These are phyloP conservation scores for Pythium dissotocum DNA, from an alignment of 352 stramenopile genomes.

Conservation along the genomic window DNA sequence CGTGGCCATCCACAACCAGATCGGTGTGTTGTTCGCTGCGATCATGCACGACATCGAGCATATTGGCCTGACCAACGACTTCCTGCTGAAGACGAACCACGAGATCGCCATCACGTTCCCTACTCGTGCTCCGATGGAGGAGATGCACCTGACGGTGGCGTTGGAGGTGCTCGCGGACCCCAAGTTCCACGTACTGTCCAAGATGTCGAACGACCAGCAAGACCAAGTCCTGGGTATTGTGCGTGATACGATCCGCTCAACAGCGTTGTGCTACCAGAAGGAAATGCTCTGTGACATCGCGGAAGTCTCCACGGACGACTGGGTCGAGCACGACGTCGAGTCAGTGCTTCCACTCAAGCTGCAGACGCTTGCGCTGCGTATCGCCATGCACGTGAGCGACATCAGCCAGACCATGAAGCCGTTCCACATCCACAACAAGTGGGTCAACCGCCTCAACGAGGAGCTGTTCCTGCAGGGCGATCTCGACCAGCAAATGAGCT, in stretches of 20 bases:
- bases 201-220: conserved; percentile 49
- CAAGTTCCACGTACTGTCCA: conserved; percentile 53
- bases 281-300: conserved; percentile 63
- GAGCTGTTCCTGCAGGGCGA: conserved; percentile 76
- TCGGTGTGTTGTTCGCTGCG: conserved; percentile 67
- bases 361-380: conserved; percentile 54
- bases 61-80: conserved; percentile 78
- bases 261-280: conserved; percentile 79
- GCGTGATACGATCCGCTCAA: conserved; percentile 69
- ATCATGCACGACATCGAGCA: conserved; percentile 86
- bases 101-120: conserved; percentile 60
- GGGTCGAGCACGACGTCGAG: conserved; percentile 28
- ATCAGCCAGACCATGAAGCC: conserved; percentile 87
- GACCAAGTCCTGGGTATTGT: conserved; percentile 60
- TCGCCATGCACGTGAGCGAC: conserved; percentile 81
- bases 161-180: conserved; percentile 50
- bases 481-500: conserved; percentile 47
- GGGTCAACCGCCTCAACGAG: conserved; percentile 69
- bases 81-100: conserved; percentile 74
- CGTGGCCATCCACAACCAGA: conserved; percentile 65
- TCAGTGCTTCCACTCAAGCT: conserved; percentile 44
- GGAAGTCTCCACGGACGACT: conserved; percentile 40
- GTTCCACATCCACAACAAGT: conserved; percentile 71
- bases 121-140: conserved; percentile 69
- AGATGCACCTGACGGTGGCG: conserved; percentile 69